Conservation (phyloP, 306 rosid species). For the Rubus idaeus region DNA sequence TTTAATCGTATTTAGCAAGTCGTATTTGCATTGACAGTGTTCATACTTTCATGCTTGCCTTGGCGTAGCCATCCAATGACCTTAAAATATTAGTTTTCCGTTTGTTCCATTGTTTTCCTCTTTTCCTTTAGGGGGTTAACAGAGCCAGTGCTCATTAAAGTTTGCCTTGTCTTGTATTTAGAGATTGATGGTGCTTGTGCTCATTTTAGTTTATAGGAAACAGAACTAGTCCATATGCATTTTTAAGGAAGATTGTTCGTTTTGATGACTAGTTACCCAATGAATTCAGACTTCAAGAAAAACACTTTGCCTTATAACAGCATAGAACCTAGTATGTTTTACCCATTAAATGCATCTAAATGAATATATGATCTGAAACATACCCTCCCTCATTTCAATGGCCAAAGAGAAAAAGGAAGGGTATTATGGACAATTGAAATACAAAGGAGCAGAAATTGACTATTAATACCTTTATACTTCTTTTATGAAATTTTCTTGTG, state of each 20-base stretch:
- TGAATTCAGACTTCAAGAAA: neutral
- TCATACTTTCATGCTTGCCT: conserved; percentile 2
- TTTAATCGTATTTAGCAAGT: conserved; percentile 12
- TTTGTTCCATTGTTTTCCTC: neutral
- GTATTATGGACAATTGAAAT: neutral
- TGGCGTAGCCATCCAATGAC: neutral
- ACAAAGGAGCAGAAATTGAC: neutral
- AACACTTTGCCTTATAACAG: neutral
- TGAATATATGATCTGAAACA: no score
- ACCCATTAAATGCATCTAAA: neutral
- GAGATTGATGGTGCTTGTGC: neutral
- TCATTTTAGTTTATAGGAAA: neutral
- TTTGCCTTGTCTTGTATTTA: neutral
- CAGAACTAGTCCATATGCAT: no score
- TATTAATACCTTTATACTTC: neutral
- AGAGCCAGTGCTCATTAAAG: no score
- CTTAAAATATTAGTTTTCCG: neutral
- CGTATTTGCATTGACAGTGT: conserved; percentile 13
- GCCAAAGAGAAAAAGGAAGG: neutral
- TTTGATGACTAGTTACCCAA: neutral
- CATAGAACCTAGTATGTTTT: no score
- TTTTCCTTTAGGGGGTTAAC: no score
- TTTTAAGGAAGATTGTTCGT: neutral
- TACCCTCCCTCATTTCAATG: no score
- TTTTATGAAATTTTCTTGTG: neutral